phyloP scores from a whole-genome alignment of 2,329 filamentous ascomycete genomes.

The Aureobasidium sp. region DNA sequence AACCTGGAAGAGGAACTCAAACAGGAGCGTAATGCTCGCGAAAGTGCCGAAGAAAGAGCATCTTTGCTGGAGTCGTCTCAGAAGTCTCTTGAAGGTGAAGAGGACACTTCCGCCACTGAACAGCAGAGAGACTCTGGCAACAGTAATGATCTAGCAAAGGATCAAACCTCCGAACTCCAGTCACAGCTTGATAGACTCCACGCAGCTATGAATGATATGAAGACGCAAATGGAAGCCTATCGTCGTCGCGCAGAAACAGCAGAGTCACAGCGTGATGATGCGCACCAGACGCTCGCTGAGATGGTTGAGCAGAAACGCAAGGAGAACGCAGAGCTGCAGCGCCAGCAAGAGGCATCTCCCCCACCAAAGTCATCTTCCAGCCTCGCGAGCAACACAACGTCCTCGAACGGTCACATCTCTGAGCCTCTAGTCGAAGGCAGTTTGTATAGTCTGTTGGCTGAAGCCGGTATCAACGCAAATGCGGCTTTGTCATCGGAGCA shows the following conservation, averaged over 20 bases:
- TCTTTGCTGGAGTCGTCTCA: slow-evolving; percentile 52
- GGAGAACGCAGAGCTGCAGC: slow-evolving; percentile 9
- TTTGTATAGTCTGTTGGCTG: background rate
- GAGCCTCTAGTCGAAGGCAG: background rate
- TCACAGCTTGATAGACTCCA: slow-evolving; percentile 68
- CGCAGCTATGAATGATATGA: slow-evolving; percentile 71
- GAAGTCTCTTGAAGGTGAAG: background rate
- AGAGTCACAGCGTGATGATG: slow-evolving; percentile 65
- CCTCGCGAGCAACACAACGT: background rate
- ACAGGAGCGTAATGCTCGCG: slow-evolving; percentile 72
- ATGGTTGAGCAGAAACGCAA: slow-evolving; percentile 75
- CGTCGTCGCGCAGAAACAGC: slow-evolving; percentile 67
- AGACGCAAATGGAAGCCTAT: slow-evolving; percentile 70
- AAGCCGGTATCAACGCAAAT: slow-evolving; percentile 6
- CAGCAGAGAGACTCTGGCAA: slow-evolving; percentile 27
- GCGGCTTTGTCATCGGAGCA: slow-evolving; percentile 6
- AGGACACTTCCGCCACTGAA: slow-evolving; percentile 17
- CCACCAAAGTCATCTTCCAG: background rate
- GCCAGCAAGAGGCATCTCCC: background rate
- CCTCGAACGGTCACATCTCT: background rate
- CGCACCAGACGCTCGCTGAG: slow-evolving; percentile 69
- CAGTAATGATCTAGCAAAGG: background rate
- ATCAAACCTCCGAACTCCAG: slow-evolving; percentile 45
- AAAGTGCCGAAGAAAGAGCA: slow-evolving; percentile 75
- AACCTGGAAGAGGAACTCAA: slow-evolving; percentile 71